These are phyloP conservation scores for Thelonectria discophora DNA, from an alignment of 2,329 filamentous ascomycete species.

Conservation along the genomic window DNA sequence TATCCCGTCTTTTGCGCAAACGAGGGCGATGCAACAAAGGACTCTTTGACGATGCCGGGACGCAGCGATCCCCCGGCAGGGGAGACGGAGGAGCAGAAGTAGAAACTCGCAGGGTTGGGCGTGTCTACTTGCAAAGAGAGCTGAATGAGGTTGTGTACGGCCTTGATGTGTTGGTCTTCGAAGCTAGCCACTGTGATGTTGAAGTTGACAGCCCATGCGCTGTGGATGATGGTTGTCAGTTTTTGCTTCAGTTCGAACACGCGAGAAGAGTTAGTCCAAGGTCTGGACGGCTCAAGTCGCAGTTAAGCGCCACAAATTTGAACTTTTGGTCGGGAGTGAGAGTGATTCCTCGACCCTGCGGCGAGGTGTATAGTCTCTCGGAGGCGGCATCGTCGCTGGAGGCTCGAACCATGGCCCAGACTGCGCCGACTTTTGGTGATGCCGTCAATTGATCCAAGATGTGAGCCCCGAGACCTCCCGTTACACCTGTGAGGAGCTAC, in stretches of 20 bases:
- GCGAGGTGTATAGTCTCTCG: constrained; percentile 24
- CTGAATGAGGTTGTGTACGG: constrained; percentile 55
- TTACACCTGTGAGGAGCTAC: constrained; percentile 66
- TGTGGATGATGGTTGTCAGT: constrained; percentile 58
- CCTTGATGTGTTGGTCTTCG: constrained; percentile 57
- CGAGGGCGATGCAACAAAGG: constrained; percentile 42
- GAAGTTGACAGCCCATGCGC: constrained; percentile 66
- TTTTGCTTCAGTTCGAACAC: constrained; percentile 42
- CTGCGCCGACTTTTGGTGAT: constrained; percentile 61
- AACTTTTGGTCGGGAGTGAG: constrained; percentile 33
- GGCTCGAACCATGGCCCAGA: constrained; percentile 49
- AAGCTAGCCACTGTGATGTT: constrained; percentile 61
- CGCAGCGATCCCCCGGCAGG: constrained; percentile 44
- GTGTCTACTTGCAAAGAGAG: constrained; percentile 44
- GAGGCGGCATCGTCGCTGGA: constrained; percentile 16
- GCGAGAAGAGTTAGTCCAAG: constrained; percentile 37
- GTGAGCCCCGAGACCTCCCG: constrained; percentile 68
- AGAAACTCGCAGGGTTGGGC: constrained; percentile 45
- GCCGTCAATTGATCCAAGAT: constrained; percentile 66
- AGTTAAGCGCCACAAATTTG: constrained; percentile 34
- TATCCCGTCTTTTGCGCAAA: constrained; percentile 56
- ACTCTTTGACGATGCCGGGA: constrained; percentile 48
- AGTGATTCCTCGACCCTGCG: constrained; percentile 21
- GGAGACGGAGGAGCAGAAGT: constrained; percentile 61
- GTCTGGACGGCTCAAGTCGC: constrained; percentile 29